Base-by-base conservation (phyloP, 805 yeast species). In the Lachancea waltii region DNA sequence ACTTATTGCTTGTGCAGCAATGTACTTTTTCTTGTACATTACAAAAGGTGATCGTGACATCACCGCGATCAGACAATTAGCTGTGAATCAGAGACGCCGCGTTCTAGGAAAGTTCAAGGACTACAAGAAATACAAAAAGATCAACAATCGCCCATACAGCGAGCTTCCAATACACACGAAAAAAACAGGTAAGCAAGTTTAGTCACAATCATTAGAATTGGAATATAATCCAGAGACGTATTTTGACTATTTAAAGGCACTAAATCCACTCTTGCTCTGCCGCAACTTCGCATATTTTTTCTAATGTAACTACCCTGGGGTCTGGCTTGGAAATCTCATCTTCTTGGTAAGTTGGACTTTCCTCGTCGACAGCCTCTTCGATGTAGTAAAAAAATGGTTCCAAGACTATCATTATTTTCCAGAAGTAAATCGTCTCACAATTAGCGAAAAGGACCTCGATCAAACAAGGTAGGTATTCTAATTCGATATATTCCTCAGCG, bases 21-120 rank as follows among this genome's bases (percentile, higher is more conserved):
- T 82, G 81, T 83, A 81, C 55, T 46, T 77, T 43, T 81, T 83
- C 58, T 67, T 81, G 9, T 67, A 64, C 50, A 40, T 73, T 36
- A 83, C 80, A 51, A 70, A 65, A 41, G 64, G 68, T 23, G 78
- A 77, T 49, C 68, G 79, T 53, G 81, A 76, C 48, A 62, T 76
- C 32, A 62, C 74, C 2, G 62, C 54, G 20, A 54, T 75, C 27
- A 68, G 67, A 35, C 61, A 50, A 14, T 52, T 50, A 24, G 64
- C 60, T 3, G 51, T 58, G 44, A 61, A 56, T 22, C 51, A 58
- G 24, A 62, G 53, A 39, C 72, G 61, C 40, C 65, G 56, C 43
- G 63, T 64, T 1, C 41, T 69, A 27, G 72, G 72, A 33, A 63
- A 58, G 38, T 55, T 68, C 35, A 58, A 62, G 27, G 61, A 62